A percentile compares a stretch with the other conserved stretches of the same genome.
These are phyloP conservation scores for Phytophthora syringae DNA, from an alignment of 352 stramenopile species.

Conservation along the genomic window DNA sequence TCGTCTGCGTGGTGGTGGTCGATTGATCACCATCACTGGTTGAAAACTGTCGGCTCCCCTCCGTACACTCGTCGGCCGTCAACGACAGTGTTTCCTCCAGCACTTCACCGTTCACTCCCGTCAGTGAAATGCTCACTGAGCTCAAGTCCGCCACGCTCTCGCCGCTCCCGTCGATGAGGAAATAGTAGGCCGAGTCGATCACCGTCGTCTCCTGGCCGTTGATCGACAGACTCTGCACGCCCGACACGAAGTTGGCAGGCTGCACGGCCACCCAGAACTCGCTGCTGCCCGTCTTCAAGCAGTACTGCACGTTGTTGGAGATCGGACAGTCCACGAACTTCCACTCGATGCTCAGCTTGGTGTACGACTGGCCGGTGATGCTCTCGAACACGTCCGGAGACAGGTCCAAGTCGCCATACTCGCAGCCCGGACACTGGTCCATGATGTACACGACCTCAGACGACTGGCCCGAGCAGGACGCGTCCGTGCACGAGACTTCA, in stretches of 20 bases:
- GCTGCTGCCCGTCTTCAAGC: conserved; percentile 68
- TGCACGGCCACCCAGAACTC: conserved; percentile 70
- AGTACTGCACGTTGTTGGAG: conserved; percentile 61
- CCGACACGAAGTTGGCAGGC: conserved; percentile 59
- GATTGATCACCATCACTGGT: conserved; percentile 2
- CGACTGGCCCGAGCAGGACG: conserved; percentile 42
- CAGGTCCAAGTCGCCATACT: conserved; percentile 60
- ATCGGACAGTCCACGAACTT: conserved; percentile 71
- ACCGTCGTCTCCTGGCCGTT: conserved; percentile 61
- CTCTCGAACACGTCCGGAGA: conserved; percentile 61
- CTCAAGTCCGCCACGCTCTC: conserved; percentile 44
- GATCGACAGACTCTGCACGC: conserved; percentile 60
- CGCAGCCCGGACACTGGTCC: conserved; percentile 68
- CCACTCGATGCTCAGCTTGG: conserved; percentile 61
- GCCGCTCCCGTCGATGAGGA: conserved; percentile 56
- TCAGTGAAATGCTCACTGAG: conserved; percentile 52
- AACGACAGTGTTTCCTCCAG: conserved; percentile 69
- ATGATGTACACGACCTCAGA: conserved; percentile 72
- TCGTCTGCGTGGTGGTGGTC: not conserved
- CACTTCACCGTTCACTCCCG: conserved; percentile 55
- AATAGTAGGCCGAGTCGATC: conserved; percentile 75
- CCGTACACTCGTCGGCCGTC: conserved; percentile 45
- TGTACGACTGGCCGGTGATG: conserved; percentile 61
- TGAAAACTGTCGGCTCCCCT: conserved; percentile 56
- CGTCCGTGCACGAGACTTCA: conserved; percentile 57